phyloP scores from a whole-genome alignment of 2,329 filamentous ascomycete species.

The Diaporthe velutina region DNA sequence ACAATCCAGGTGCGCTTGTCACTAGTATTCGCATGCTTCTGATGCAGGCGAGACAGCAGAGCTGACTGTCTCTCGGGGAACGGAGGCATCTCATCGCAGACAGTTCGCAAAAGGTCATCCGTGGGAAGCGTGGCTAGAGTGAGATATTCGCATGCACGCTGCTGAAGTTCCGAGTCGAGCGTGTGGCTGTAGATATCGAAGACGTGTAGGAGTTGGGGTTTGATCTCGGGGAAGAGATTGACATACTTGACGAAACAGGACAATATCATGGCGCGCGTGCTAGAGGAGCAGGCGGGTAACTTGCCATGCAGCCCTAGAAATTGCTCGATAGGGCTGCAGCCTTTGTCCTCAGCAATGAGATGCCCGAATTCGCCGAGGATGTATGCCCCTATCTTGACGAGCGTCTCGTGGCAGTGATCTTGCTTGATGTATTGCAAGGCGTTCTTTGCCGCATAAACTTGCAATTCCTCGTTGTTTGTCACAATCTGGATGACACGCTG shows the following conservation, averaged over 20 bases:
- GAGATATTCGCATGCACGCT: conserved; percentile 95
- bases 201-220: conserved; percentile 90
- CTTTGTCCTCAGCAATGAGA: conserved; percentile 90
- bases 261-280: conserved; percentile 91
- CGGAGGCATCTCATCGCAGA: conserved; percentile 98
- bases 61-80: conserved; percentile 96
- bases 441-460: conserved; percentile 95
- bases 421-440: conserved; percentile 92
- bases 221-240: conserved; percentile 98
- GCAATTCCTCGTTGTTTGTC: conserved; percentile 98
- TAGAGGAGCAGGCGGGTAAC: conserved; percentile 87
- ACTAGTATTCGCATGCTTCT: conserved; percentile 92
- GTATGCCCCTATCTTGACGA: conserved; percentile 98
- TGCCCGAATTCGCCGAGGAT: conserved; percentile 97
- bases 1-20: conserved; percentile 98
- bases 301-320: conserved; percentile 93
- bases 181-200: conserved; percentile 96
- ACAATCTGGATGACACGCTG: conserved; percentile 98
- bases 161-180: conserved; percentile 93
- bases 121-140: conserved; percentile 86
- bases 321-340: conserved; percentile 96
- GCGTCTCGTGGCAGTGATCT: conserved; percentile 94
- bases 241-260: conserved; percentile 98
- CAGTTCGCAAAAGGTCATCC: conserved; percentile 90
- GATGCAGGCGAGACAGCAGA: conserved; percentile 89